Evolutionary conservation across 1,284 basidiomycete species (phyloP).

Genomic region (Cutaneotrichosporon sp.): DNA sequence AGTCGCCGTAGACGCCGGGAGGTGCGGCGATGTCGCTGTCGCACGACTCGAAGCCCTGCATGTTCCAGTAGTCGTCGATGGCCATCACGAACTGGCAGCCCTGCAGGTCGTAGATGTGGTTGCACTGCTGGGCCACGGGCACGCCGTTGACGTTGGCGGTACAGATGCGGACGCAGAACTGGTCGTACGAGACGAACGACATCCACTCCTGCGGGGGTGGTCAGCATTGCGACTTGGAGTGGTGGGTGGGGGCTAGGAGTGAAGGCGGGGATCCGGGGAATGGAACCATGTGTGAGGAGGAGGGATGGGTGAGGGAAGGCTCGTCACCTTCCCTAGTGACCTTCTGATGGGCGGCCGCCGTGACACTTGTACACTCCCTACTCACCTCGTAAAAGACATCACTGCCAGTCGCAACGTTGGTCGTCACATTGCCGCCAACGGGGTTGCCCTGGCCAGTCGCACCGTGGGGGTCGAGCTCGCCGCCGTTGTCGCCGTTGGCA

Average conservation of each 20-base stretch:
- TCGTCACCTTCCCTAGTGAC: too few species aligned
- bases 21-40: constrained; percentile 52
- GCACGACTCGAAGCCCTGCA: constrained; percentile 52
- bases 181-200: constrained; percentile 53
- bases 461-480: constrained; percentile 59
- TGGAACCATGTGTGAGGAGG: too few species aligned
- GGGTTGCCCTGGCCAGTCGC: constrained; percentile 58
- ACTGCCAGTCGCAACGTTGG: constrained; percentile 26
- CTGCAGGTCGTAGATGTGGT: constrained; percentile 54
- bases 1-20: constrained; percentile 53
- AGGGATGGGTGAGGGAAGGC: too few species aligned
- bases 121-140: constrained; percentile 42
- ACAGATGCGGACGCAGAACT: constrained; percentile 56
- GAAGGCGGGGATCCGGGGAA: not conserved
- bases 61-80: constrained; percentile 48
- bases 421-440: constrained; percentile 59
- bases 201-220: constrained; percentile 55
- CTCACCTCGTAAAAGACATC: constrained; percentile 54
- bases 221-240: too few species aligned
- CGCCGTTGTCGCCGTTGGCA: constrained; percentile 53
- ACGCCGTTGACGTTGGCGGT: constrained; percentile 49
- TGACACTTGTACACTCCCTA: too few species aligned
- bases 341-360: not conserved
- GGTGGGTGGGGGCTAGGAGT: not conserved
- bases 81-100: constrained; percentile 56